These are phyloP conservation scores for Skeletonema tropicum DNA, from an alignment of 108 stramenopile genomes.

Conservation along the genomic window DNA sequence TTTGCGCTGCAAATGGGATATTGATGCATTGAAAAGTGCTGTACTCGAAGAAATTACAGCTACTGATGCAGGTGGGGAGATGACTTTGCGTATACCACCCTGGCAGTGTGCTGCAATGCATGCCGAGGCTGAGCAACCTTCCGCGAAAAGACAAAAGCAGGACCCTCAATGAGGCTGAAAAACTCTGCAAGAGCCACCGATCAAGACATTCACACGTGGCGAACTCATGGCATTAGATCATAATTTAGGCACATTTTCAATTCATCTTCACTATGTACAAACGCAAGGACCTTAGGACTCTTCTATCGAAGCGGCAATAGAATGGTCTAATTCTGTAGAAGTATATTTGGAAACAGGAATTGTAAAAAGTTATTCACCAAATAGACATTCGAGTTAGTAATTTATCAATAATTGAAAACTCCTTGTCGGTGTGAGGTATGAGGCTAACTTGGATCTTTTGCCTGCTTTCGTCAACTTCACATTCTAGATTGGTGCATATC, in stretches of 20 bases:
- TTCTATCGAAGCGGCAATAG: no score
- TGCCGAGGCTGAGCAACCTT: constrained; percentile 16
- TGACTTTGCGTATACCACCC: constrained; percentile 48
- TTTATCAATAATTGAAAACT: background rate
- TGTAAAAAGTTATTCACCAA: background rate
- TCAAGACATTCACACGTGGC: background rate
- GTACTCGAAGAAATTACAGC: constrained; percentile 51
- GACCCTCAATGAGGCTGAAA: background rate
- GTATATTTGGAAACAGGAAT: no score
- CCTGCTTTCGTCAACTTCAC: background rate
- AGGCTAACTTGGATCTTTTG: background rate
- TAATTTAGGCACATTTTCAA: background rate
- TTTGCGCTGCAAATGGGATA: constrained; percentile 54
- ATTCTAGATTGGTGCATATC: background rate
- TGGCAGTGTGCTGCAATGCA: constrained; percentile 61
- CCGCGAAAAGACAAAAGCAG: constrained; percentile 27
- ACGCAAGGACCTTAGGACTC: no score
- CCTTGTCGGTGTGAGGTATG: background rate
- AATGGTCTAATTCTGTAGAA: no score
- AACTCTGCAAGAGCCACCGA: background rate
- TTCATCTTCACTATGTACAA: no score
- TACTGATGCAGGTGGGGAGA: constrained; percentile 26
- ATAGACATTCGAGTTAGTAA: background rate
- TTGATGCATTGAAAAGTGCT: constrained; percentile 49
- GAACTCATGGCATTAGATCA: background rate